Evolutionary conservation across 2,329 filamentous ascomycete genomes (phyloP).

Genomic region (Chaetomiaceae sp.): DNA sequence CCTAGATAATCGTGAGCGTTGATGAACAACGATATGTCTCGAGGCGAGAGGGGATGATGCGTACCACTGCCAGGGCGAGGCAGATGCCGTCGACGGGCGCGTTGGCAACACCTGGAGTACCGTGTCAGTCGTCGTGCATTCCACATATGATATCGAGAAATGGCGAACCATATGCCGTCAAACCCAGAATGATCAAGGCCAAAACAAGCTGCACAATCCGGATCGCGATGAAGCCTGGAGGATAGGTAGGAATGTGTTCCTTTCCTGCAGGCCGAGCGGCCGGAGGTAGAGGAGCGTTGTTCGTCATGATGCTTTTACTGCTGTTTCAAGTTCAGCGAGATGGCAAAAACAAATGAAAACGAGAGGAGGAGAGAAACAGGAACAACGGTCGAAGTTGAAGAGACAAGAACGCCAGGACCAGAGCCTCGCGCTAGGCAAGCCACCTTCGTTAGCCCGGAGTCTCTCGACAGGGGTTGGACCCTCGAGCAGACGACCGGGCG

Average conservation of each 20-base stretch:
- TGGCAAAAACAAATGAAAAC: not conserved
- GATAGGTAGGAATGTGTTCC: slow-evolving; percentile 45
- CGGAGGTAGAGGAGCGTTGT: not conserved
- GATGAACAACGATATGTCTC: not conserved
- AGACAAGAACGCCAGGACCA: not conserved
- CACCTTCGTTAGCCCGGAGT: too few species aligned
- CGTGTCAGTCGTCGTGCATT: not conserved
- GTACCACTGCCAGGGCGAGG: slow-evolving; percentile 38
- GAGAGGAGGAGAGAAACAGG: not conserved
- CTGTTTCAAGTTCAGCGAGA: too few species aligned
- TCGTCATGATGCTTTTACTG: not conserved
- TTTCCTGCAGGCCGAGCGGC: slow-evolving; percentile 33
- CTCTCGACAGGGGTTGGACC: too few species aligned
- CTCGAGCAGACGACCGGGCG: too few species aligned
- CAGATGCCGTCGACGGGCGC: slow-evolving; percentile 35
- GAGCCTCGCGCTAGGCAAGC: too few species aligned
- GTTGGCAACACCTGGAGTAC: not conserved
- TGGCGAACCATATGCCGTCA: slow-evolving; percentile 42
- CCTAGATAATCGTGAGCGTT: slow-evolving; percentile 25
- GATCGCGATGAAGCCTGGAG: slow-evolving; percentile 40
- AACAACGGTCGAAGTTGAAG: not conserved
- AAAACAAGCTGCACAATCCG: slow-evolving; percentile 45
- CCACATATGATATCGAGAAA: slow-evolving; percentile 3
- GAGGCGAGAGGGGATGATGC: not conserved
- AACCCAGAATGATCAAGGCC: slow-evolving; percentile 42